Evolutionary conservation across 495 filamentous ascomycete species (phyloP), one percentile per base, ranked within the genome.

Genomic region (Aspergillus homomorphus): DNA sequence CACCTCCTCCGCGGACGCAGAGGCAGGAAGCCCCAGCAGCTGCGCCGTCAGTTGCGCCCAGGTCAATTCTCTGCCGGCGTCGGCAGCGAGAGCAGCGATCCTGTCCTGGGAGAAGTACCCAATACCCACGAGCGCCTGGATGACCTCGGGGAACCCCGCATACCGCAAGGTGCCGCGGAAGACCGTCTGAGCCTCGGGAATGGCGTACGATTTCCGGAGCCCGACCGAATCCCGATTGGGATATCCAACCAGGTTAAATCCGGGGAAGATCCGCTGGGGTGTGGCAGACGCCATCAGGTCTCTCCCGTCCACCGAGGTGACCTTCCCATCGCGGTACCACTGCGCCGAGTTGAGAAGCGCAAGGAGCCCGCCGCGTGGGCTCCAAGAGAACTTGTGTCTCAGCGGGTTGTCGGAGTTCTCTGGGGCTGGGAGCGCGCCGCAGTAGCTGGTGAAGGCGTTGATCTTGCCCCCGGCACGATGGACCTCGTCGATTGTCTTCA

Each of bases 81-180:
- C 45, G 1, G 4, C 45, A 3, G 7, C 23, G 18, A 48, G 23
- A n/a, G 12, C 45, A 3, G 45, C 1, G 2, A 48, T 48, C 69
- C 80, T 61, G 58, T 43, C 51, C 20, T 23, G 28, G 12, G 30
- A 42, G 15, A 54, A 54, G 42, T 24, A 54, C 20, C 51, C 51
- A 21, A 54, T 43, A 3, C 21, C 33, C 2, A 54, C 51, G 18
- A 54, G 42, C 19, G 51, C 41, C 1, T 30, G 30, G 10, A 54
- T 42, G 12, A 43, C 23, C 33, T 42, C 51, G 30, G 51, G 33
- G 23, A 54, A 54, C 22, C 51, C 51, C 30, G 12, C 24, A 24
- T 54, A 54, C 22, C 51, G 42, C 41, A 54, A 41, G 3, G 52
- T 54, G 0, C 41, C 52, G 1, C 52, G 33, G 19, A 54, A 54